Conservation (phyloP, 306 rosid species). For the Abrus precatorius region DNA sequence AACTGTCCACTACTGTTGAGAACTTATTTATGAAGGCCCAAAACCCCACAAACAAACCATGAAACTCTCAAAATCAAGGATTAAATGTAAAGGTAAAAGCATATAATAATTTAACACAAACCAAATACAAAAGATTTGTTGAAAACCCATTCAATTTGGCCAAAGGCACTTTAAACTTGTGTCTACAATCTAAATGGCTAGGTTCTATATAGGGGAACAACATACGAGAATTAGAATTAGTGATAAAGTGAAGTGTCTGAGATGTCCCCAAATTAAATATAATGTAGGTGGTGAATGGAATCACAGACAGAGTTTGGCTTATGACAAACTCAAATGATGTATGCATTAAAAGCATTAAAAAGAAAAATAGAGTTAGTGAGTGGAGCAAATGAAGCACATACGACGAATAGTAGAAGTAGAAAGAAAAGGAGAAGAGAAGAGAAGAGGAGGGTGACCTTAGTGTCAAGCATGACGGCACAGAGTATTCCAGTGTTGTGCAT, state of each 20-base stretch:
- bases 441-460: conserved; percentile 61
- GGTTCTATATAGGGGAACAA: conserved; percentile 10
- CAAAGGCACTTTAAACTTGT: conserved; percentile 1
- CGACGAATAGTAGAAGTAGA: too few relatives aligned
- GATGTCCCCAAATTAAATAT: background rate
- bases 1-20: background rate
- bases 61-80: background rate
- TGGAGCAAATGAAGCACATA: background rate
- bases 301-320: too few relatives aligned
- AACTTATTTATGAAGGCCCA: background rate
- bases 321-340: too few relatives aligned
- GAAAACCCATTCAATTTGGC: conserved; percentile 5
- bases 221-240: background rate
- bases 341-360: too few relatives aligned
- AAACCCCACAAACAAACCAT: conserved; percentile 14
- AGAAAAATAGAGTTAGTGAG: too few relatives aligned
- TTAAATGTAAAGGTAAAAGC: conserved; percentile 11
- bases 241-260: background rate
- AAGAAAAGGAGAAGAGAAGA: background rate
- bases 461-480: conserved; percentile 94
- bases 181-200: background rate
- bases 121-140: background rate
- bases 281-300: background rate
- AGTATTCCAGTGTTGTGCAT: conserved; percentile 86
- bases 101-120: conserved; percentile 6